Evolutionary conservation across 768 basidiomycete genomes (phyloP), one percentile per base, ranked within the genome.

Genomic region (Mrakia frigida): DNA sequence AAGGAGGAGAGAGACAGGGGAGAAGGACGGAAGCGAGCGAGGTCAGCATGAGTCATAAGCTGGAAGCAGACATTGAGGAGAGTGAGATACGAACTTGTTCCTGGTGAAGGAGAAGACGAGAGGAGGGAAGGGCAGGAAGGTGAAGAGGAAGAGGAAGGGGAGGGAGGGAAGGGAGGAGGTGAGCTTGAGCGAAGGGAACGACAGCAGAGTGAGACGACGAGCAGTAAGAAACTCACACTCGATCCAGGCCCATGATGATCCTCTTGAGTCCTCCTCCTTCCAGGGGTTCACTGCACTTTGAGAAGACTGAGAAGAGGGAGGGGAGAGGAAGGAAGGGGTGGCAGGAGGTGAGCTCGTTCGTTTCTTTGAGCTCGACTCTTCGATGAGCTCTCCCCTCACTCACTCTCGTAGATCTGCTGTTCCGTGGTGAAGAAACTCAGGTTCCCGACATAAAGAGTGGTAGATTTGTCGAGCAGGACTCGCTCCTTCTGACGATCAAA

Each of bases 241-340:
- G 31, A 41, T 96, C 93, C 68, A 96, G 87, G 28, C 93, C 93
- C 93, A 96, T 96, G 79, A 96, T 94, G 77, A 95, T 93, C 81
- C 91, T 90, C 82, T 93, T 97, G 81, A 92, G 92, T 74, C 91
- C 96, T 78, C 91, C 93, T 73, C 92, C 77, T 37, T 74, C 73
- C 35, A 78, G 35, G 10, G 77, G 77, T 59, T 63, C 65, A 23
- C 56, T 68, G 41, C 72, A 74, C 21, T 72, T 69, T 3, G 72
- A 74, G 56, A 78, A 78, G 63, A 78, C 77, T 78, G 73, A 2
- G 23, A n/a, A 7, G 35, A 35, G n/a, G 23, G 41, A 68, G 23
- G 2, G 16, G 14, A 11, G 43, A 43, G 2, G 43, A 33, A n/a
- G n/a, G 43, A 52, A 53, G 28, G 65, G n/a, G 16, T 52, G n/a